Evolutionary conservation across 768 basidiomycete species (phyloP).

Genomic region (Phanerochaete carnosa): DNA sequence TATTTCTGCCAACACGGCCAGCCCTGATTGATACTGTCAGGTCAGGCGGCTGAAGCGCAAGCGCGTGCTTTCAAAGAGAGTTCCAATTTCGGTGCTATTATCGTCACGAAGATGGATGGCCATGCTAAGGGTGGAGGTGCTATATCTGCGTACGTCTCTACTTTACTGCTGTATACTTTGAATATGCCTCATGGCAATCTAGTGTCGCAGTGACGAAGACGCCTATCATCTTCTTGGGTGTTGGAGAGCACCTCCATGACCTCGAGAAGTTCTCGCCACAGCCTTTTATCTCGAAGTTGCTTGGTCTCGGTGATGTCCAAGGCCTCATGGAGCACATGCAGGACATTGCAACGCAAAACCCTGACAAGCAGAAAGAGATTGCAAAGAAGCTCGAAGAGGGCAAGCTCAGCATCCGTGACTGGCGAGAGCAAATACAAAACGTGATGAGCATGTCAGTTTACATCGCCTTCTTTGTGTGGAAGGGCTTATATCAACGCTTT

Average conservation of each 20-base stretch:
- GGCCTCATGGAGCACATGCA: constrained; percentile 99
- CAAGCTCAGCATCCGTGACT: constrained; percentile 93
- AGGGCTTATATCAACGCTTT: neutral
- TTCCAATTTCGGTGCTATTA: constrained; percentile 96
- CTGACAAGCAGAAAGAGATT: constrained; percentile 97
- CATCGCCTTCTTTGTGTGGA: constrained; percentile 7
- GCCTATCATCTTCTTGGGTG: constrained; percentile 97
- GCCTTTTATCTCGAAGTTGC: constrained; percentile 94
- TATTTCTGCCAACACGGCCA: neutral
- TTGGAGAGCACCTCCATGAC: constrained; percentile 97
- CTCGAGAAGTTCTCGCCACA: constrained; percentile 94
- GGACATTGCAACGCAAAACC: constrained; percentile 88
- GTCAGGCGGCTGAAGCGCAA: constrained; percentile 97
- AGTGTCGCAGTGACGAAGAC: constrained; percentile 99
- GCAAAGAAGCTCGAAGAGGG: constrained; percentile 97
- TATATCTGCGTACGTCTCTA: constrained; percentile 84
- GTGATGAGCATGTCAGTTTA: constrained; percentile 93
- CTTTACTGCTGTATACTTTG: neutral
- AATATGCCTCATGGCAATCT: neutral
- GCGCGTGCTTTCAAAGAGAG: constrained; percentile 97
- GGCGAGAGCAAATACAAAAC: constrained; percentile 96
- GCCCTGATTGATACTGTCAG: constrained; percentile 27
- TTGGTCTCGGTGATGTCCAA: constrained; percentile 95
- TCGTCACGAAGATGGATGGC: constrained; percentile 99
- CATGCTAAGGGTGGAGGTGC: constrained; percentile 99